Percentiles rank a stretch among this genome's conserved stretches.
Conservation (phyloP, 371 early-diverging fungal species). For the Mortierella sp. region DNA sequence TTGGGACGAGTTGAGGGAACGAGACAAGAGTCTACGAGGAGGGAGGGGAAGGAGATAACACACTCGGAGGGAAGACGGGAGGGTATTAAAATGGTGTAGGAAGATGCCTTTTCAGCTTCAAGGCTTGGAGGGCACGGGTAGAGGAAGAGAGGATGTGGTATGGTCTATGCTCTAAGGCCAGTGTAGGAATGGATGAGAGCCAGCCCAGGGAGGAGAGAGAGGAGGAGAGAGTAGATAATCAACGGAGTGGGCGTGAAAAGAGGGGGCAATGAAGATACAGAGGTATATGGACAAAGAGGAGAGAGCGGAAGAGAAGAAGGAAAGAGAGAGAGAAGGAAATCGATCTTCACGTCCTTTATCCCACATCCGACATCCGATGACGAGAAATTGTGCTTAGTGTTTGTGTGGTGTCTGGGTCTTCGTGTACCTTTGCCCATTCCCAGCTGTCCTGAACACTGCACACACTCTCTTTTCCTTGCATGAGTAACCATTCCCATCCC, state of each 20-base stretch:
- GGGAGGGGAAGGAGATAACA: too few relatives aligned
- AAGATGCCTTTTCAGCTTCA: too few relatives aligned
- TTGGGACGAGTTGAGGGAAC: not conserved
- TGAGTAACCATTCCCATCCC: not conserved
- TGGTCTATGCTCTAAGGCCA: too few relatives aligned
- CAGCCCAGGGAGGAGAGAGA: not conserved
- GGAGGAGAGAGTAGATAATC: not conserved
- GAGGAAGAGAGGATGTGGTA: not conserved
- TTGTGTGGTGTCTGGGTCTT: not conserved
- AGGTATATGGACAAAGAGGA: not conserved
- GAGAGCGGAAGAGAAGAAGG: not conserved
- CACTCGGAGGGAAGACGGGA: too few relatives aligned
- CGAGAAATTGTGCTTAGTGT: too few relatives aligned
- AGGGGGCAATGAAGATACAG: not conserved
- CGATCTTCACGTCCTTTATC: too few relatives aligned
- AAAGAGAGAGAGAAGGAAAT: too few relatives aligned
- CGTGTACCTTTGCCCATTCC: not conserved
- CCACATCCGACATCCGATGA: too few relatives aligned
- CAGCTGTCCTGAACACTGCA: not conserved
- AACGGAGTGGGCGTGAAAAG: not conserved
- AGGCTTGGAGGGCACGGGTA: not conserved
- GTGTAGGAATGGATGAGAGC: not conserved
- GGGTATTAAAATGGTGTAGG: not conserved
- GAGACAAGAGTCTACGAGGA: too few relatives aligned
- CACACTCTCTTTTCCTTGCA: not conserved